These are phyloP conservation scores for Cunninghamia lanceolata DNA, from an alignment of 75 land plant species.

Conservation along the genomic window DNA sequence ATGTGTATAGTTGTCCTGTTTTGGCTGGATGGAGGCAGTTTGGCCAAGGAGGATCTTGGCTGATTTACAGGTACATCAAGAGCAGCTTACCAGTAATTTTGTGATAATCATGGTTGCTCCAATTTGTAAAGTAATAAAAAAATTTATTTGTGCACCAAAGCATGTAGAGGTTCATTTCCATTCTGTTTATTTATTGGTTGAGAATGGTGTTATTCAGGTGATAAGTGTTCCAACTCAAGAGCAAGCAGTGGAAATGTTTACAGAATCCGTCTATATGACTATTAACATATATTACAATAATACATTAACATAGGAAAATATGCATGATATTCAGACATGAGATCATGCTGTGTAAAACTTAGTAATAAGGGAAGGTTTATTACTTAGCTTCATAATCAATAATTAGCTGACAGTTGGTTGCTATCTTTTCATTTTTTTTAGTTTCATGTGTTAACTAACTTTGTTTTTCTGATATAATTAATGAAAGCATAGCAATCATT, in stretches of 20 bases:
- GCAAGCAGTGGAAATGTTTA: not conserved
- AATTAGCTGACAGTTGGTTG: not conserved
- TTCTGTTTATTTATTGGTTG: not conserved
- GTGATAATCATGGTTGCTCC: not conserved
- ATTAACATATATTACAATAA: not conserved
- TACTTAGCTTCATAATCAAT: not conserved
- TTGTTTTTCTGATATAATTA: not conserved
- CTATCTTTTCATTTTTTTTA: not conserved
- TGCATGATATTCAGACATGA: not conserved
- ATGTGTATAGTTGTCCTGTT: not conserved
- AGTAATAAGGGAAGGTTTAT: not conserved
- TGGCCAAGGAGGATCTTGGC: constrained; percentile 1
- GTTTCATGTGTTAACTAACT: not conserved
- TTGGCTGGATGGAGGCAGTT: constrained; percentile 10
- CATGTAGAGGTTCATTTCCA: not conserved
- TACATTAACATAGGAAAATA: not conserved
- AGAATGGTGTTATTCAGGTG: not conserved
- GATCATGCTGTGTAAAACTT: not conserved
- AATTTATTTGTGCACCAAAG: not conserved
- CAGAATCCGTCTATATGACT: not conserved
- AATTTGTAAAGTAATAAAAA: not conserved
- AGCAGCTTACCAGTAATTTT: not conserved
- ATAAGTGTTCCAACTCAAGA: not conserved
- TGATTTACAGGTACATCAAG: not conserved
- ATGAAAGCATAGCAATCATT: not conserved